phyloP scores from a whole-genome alignment of 73 alveolate genomes.

The Paramecium biaurelia region DNA sequence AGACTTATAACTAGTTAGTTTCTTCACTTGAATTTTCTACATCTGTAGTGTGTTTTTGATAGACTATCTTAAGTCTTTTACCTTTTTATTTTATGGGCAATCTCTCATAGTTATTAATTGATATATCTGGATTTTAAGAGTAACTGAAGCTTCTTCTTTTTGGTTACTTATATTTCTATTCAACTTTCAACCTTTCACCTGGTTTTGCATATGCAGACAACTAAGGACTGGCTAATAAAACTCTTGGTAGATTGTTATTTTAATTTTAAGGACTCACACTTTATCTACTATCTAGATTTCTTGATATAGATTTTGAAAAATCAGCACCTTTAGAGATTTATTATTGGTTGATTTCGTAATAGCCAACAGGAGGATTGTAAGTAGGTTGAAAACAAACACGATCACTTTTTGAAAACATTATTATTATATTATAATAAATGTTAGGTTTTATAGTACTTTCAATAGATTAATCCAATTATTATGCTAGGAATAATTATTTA shows the following conservation, averaged over 20 bases:
- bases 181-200: background rate
- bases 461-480: too few relatives aligned
- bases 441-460: background rate
- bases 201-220: conserved; percentile 24
- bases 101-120: background rate
- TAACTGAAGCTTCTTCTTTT: background rate
- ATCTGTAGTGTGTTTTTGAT: background rate
- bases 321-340: background rate
- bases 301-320: background rate
- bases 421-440: background rate
- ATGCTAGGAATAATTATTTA: background rate
- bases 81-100: background rate
- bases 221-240: conserved; percentile 27
- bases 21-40: background rate
- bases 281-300: background rate
- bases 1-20: background rate
- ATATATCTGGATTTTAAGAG: background rate
- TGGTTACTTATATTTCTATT: background rate
- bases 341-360: background rate
- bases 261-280: background rate
- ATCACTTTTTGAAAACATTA: conserved; percentile 25
- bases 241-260: background rate
- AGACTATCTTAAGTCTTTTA: background rate
- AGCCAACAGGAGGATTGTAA: conserved; percentile 52
- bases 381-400: background rate